Conservation (phyloP, 257 asterid species). For the Salvia splendens region DNA sequence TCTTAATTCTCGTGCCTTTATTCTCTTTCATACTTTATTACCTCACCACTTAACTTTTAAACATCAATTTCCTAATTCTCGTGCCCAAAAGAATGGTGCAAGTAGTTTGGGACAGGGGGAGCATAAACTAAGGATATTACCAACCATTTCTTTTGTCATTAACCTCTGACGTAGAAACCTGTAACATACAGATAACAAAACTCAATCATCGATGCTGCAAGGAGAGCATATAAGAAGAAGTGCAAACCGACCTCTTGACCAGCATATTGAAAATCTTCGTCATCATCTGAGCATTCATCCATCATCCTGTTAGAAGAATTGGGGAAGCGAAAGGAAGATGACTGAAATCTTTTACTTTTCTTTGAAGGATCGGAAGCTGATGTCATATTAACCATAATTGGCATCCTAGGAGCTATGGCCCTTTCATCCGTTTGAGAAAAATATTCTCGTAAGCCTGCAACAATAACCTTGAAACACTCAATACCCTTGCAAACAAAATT, state of each 20-base stretch:
- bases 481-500: constrained; percentile 26
- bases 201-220: constrained; percentile 10
- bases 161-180: constrained; percentile 62
- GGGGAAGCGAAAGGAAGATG: constrained; percentile 54
- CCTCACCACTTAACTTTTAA: no score
- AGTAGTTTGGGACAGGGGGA: no score
- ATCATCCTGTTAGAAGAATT: constrained; percentile 57
- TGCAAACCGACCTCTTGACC: constrained; percentile 64
- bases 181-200: constrained; percentile 34
- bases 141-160: constrained; percentile 61
- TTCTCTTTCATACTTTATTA: no score
- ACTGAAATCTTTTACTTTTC: constrained; percentile 48
- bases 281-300: constrained; percentile 95
- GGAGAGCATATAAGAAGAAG: constrained; percentile 17
- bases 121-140: constrained; percentile 8
- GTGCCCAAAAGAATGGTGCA: no score
- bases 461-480: constrained; percentile 27
- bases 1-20: no score
- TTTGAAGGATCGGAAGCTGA: constrained; percentile 61
- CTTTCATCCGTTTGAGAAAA: constrained; percentile 93
- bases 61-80: no score
- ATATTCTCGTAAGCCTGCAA: constrained; percentile 86
- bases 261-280: constrained; percentile 79
- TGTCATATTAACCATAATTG: constrained; percentile 90
- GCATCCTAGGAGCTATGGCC: constrained; percentile 81